Evolutionary conservation across 2,329 filamentous ascomycete genomes (phyloP).

Genomic region (Acrocalymma vagum): DNA sequence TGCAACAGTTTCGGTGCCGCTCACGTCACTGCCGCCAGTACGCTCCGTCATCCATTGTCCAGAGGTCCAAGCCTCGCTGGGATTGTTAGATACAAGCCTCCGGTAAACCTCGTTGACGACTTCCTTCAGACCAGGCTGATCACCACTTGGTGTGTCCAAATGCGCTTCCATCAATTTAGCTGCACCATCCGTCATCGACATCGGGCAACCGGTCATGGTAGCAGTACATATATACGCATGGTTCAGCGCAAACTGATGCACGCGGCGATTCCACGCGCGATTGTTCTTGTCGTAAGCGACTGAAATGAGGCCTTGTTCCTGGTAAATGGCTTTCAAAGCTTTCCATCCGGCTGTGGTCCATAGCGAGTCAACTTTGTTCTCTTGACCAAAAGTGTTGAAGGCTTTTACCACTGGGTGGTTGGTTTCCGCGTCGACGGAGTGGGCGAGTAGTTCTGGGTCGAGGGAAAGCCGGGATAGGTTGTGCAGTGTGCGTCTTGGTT

Average conservation of each 20-base stretch:
- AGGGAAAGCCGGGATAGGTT: conserved; percentile 28
- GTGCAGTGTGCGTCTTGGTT: conserved; percentile 25
- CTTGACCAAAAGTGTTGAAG: conserved; percentile 67
- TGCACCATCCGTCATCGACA: conserved; percentile 73
- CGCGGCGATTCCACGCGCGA: conserved; percentile 62
- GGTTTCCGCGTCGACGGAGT: conserved; percentile 69
- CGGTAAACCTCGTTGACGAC: conserved; percentile 63
- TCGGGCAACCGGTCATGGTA: conserved; percentile 70
- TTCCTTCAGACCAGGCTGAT: conserved; percentile 38
- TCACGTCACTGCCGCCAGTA: conserved; percentile 73
- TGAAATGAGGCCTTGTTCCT: conserved; percentile 66
- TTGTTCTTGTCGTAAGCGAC: conserved; percentile 66
- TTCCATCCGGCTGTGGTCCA: conserved; percentile 74
- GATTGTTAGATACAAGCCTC: conserved; percentile 63
- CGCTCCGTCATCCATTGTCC: conserved; percentile 84
- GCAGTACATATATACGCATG: conserved; percentile 69
- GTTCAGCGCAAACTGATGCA: conserved; percentile 66
- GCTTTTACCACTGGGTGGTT: conserved; percentile 70
- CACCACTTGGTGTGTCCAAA: conserved; percentile 28
- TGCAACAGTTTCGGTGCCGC: conserved; percentile 71
- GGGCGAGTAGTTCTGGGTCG: conserved; percentile 23
- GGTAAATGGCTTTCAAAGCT: conserved; percentile 66
- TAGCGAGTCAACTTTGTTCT: conserved; percentile 63
- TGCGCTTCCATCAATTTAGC: conserved; percentile 31
- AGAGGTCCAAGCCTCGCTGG: conserved; percentile 69